These are phyloP conservation scores for Phytophthora rubi DNA, from an alignment of 352 stramenopile genomes.

Conservation along the genomic window DNA sequence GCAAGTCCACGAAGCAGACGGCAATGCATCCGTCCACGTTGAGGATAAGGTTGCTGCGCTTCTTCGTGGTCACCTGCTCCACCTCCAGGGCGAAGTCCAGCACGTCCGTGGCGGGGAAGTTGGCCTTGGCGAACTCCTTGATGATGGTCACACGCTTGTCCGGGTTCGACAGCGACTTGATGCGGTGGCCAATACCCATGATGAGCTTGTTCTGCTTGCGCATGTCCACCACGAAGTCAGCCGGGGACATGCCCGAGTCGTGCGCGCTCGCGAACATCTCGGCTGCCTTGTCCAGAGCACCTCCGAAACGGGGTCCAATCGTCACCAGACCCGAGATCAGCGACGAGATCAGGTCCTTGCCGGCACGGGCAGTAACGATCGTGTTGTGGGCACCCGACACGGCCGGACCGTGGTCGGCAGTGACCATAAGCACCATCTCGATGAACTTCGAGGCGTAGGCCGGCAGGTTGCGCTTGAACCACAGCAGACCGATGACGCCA, in stretches of 20 bases:
- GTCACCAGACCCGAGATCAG: conserved; percentile 96
- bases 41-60: conserved; percentile 97
- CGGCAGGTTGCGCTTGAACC: conserved; percentile 94
- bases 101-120: conserved; percentile 95
- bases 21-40: conserved; percentile 98
- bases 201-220: conserved; percentile 96
- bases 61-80: conserved; percentile 97
- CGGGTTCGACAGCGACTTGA: conserved; percentile 96
- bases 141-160: conserved; percentile 97
- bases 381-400: conserved; percentile 98
- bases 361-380: conserved; percentile 94
- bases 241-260: conserved; percentile 88
- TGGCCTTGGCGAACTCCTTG: conserved; percentile 94
- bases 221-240: conserved; percentile 95
- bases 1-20: conserved; percentile 96
- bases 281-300: conserved; percentile 94
- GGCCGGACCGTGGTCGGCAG: conserved; percentile 95
- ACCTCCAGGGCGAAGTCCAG: conserved; percentile 96
- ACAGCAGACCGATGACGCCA: conserved; percentile 95
- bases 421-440: conserved; percentile 98
- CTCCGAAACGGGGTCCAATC: conserved; percentile 96
- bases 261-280: conserved; percentile 93
- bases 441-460: conserved; percentile 95
- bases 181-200: conserved; percentile 97
- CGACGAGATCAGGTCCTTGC: conserved; percentile 97